phyloP scores from a whole-genome alignment of 2,329 filamentous ascomycete genomes.

The Zalaria obscura region DNA sequence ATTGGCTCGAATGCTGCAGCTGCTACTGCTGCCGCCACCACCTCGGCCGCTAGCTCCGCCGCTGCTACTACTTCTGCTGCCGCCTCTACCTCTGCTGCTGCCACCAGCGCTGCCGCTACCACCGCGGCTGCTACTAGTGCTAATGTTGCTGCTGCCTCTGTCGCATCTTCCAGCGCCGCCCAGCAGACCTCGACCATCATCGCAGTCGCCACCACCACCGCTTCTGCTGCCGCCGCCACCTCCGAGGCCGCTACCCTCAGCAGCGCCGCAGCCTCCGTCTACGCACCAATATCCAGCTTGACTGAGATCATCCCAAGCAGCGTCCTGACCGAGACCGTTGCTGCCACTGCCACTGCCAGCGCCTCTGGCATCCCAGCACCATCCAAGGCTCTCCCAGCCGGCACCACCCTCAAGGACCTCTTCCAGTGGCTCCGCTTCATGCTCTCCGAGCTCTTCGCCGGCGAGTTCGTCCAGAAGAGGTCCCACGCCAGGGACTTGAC shows the following conservation, averaged over 20 bases:
- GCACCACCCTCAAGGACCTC: constrained; percentile 13
- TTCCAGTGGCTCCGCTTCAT: constrained; percentile 14
- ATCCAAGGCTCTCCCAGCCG: constrained; percentile 12
- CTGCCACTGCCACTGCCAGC: constrained; percentile 4
- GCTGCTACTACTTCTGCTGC: constrained; percentile 11
- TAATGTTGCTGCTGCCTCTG: background rate
- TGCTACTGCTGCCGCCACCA: constrained; percentile 1
- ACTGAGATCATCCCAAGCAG: background rate
- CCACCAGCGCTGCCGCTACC: background rate
- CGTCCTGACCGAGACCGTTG: constrained; percentile 5
- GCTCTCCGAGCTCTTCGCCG: constrained; percentile 7
- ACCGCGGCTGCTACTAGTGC: background rate
- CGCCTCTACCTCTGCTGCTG: background rate
- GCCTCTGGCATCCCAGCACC: constrained; percentile 2
- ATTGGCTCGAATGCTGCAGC: constrained; percentile 13
- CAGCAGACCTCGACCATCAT: background rate
- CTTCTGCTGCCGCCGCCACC: constrained; percentile 10
- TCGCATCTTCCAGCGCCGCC: constrained; percentile 3
- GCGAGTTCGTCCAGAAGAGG: constrained; percentile 3
- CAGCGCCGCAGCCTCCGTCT: constrained; percentile 4
- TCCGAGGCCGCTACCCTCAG: constrained; percentile 2
- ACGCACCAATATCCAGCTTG: constrained; percentile 1
- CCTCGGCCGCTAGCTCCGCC: background rate
- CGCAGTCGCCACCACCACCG: constrained; percentile 6
- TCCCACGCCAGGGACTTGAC: constrained; percentile 10